These are phyloP conservation scores for Trypanosoma rangeli DNA, from an alignment of 208 protist species.

Conservation along the genomic window DNA sequence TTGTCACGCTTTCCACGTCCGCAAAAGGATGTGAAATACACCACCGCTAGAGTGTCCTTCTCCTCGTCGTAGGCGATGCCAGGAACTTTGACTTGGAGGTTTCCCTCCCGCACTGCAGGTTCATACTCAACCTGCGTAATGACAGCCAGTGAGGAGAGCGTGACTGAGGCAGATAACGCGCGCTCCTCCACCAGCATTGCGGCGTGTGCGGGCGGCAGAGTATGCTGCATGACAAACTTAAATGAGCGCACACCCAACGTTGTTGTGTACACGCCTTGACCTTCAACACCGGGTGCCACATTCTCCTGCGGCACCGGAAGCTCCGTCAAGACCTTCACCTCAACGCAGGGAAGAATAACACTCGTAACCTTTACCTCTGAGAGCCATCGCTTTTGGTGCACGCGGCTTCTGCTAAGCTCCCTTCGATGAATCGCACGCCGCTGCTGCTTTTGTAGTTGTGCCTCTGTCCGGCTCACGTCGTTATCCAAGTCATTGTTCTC, in stretches of 20 bases:
- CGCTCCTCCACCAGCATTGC: slow-evolving; percentile 32
- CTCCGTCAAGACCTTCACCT: slow-evolving; percentile 64
- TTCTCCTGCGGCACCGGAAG: slow-evolving; percentile 58
- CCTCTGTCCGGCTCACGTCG: neutral
- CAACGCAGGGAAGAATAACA: slow-evolving; percentile 55
- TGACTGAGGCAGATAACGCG: slow-evolving; percentile 53
- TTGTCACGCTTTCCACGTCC: slow-evolving; percentile 53
- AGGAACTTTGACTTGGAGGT: slow-evolving; percentile 52
- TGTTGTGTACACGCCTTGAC: slow-evolving; percentile 67
- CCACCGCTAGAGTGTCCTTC: slow-evolving; percentile 62
- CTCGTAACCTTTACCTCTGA: slow-evolving; percentile 72
- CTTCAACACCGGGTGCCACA: neutral
- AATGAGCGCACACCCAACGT: slow-evolving; percentile 46
- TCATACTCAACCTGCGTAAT: slow-evolving; percentile 84
- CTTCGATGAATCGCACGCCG: slow-evolving; percentile 13
- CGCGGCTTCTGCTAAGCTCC: slow-evolving; percentile 60
- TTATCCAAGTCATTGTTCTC: neutral
- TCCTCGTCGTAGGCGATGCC: slow-evolving; percentile 50
- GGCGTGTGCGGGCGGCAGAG: slow-evolving; percentile 51
- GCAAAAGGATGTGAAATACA: slow-evolving; percentile 49
- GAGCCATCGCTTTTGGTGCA: slow-evolving; percentile 80
- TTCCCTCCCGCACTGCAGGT: slow-evolving; percentile 63
- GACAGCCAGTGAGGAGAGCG: slow-evolving; percentile 49
- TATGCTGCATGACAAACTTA: slow-evolving; percentile 54
- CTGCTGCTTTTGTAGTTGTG: neutral